Percentiles rank a stretch among this genome's conserved stretches.
Conservation (phyloP, 2,329 filamentous ascomycete species). For the Cladosporium sp. region DNA sequence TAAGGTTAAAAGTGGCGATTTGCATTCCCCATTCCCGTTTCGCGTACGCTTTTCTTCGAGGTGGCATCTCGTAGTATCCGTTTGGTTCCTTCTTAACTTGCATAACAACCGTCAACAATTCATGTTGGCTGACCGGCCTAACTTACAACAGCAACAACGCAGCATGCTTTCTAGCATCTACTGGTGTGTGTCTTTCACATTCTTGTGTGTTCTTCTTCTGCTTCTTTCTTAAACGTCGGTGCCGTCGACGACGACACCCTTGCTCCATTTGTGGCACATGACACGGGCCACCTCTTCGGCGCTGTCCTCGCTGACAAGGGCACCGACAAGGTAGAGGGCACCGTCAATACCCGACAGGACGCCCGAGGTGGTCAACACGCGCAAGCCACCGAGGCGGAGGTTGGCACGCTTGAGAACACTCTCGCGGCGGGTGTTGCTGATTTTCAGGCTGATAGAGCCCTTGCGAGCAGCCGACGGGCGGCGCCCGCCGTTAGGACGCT, state of each 20-base stretch:
- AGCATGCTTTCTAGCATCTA: conserved; percentile 5
- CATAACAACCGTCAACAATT: too few relatives aligned
- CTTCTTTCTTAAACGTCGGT: conserved; percentile 63
- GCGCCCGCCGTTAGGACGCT: conserved; percentile 30
- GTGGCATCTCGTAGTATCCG: conserved; percentile 14
- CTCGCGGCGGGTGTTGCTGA: conserved; percentile 69
- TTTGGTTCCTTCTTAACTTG: conserved; percentile 1
- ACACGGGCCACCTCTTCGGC: conserved; percentile 69
- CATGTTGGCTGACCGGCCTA: not conserved
- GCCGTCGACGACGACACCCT: conserved; percentile 78
- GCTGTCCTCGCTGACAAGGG: conserved; percentile 70
- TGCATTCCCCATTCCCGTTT: conserved; percentile 3
- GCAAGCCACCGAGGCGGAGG: conserved; percentile 63
- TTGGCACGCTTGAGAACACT: conserved; percentile 73
- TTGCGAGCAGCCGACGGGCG: conserved; percentile 53
- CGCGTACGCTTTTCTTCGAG: conserved; percentile 15
- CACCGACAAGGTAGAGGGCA: conserved; percentile 76
- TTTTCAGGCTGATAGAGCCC: conserved; percentile 77
- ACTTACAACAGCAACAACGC: conserved; percentile 1
- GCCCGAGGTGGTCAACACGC: conserved; percentile 76
- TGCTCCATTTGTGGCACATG: conserved; percentile 81
- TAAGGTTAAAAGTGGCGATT: too few relatives aligned
- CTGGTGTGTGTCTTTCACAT: too few relatives aligned
- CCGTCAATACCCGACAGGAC: conserved; percentile 78
- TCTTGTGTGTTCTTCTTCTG: too few relatives aligned